Evolutionary conservation across 169 alveolate genomes (phyloP).

Genomic region (Plasmodium coatneyi): DNA sequence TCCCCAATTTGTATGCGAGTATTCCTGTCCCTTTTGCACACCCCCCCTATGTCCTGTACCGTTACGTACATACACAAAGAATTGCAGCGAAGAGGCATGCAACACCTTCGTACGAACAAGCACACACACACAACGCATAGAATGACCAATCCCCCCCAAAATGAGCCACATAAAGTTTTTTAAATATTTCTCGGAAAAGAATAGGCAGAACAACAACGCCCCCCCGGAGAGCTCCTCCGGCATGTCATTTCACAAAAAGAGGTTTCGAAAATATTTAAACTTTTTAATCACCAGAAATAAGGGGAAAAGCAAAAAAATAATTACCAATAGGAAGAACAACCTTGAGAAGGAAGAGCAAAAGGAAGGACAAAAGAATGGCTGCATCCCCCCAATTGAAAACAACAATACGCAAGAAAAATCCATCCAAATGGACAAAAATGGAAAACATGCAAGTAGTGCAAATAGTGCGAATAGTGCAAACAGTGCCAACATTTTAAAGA

Average conservation of each 20-base stretch:
- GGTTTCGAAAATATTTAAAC: conserved; percentile 32
- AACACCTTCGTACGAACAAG: background rate
- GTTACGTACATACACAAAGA: background rate
- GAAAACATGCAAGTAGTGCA: background rate
- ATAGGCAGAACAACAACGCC: conserved; percentile 18
- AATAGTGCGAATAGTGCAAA: background rate
- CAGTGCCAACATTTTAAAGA: background rate
- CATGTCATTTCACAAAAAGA: conserved; percentile 23
- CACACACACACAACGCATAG: background rate
- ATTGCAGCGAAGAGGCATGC: background rate
- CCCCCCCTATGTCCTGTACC: background rate
- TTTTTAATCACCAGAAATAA: conserved; percentile 22
- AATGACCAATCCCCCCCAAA: background rate
- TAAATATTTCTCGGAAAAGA: conserved; percentile 50
- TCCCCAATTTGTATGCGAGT: background rate
- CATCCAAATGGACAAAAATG: background rate
- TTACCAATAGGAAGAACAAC: background rate
- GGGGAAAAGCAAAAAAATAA: conserved; percentile 12
- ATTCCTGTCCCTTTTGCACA: background rate
- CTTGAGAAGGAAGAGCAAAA: background rate
- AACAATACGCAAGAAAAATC: background rate
- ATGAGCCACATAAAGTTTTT: conserved; percentile 52
- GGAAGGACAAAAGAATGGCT: background rate
- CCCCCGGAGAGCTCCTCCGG: conserved; percentile 9
- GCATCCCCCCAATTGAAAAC: background rate